Base-by-base conservation (phyloP, 768 basidiomycete genomes). In the Cystofilobasidium macerans region DNA sequence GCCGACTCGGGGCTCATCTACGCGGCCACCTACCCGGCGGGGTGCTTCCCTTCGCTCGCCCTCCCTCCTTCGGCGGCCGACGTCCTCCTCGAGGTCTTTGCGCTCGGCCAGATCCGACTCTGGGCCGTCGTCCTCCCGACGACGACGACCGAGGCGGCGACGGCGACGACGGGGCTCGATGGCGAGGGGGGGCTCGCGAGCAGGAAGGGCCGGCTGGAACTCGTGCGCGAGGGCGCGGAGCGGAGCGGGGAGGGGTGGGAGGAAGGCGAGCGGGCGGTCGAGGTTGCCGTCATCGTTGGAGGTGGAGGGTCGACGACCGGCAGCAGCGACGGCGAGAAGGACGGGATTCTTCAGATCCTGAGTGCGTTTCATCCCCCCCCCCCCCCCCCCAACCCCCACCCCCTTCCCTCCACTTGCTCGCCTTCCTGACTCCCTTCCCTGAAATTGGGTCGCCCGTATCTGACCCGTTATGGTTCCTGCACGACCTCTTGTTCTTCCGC, bases 1-100 rank as follows among this genome's bases (percentile, higher is more conserved):
- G 36, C 36, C 36, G 57, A 38, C 26, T 16, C 26, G 20, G 14
- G 22, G 28, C 14, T 53, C 48, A 30, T 54, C 4, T 30, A 54
- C 51, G 18, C 51, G 5, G 28, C 51, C 28, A 28, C n/a, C 28
- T 30, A 54, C 30, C 51, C 51, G 9, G 28, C 51, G 51, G 8
- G 5, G 14, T 26, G 13, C 51, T 54, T 54, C 51, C 51, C 51
- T 8, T 2, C 26, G 12, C 51, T 54, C 28, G 16, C 13, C 26
- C 51, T 51, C 16, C 47, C 47, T 22, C 20, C 47, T 40, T 40
- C 38, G 20, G 30, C 48, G 26, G 30, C 24, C 26, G 12, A n/a
- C 36, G 65, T 67, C 12, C 61, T 67, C 40, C 58, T 67, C 60
- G 65, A 67, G 40, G 53, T 67, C 40, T 62, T 30, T 42, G 45